phyloP scores from a whole-genome alignment of 1,139 yeast species.

The Nakaseomyces sp. region DNA sequence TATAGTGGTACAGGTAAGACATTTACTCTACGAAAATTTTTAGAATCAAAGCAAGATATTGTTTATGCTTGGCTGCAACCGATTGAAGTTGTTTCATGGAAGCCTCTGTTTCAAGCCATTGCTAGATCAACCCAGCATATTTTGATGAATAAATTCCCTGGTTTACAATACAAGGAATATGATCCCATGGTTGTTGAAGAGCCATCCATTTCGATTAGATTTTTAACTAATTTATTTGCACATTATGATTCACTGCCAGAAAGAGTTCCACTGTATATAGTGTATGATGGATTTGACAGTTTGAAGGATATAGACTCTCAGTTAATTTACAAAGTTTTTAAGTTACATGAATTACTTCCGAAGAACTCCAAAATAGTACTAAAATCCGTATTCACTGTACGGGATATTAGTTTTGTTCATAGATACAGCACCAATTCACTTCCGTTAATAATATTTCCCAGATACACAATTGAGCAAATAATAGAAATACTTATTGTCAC shows the following conservation, averaged over 20 bases:
- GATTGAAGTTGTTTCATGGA: conserved; percentile 28
- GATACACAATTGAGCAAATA: conserved; percentile 23
- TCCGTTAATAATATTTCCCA: conserved; percentile 28
- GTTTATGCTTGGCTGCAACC: conserved; percentile 21
- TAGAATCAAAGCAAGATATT: conserved; percentile 14
- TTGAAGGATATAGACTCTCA: conserved; percentile 28
- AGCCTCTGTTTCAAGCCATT: conserved; percentile 27
- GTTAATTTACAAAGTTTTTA: conserved; percentile 24
- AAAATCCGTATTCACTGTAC: conserved; percentile 22
- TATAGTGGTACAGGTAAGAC: conserved; percentile 27
- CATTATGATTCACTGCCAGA: conserved; percentile 13
- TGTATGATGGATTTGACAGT: conserved; percentile 28
- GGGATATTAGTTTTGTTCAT: conserved; percentile 20
- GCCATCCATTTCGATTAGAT: conserved; percentile 21
- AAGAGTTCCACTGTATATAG: conserved; percentile 15
- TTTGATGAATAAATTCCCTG: conserved; percentile 15
- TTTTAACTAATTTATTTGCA: conserved; percentile 16
- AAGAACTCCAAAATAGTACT: conserved; percentile 16
- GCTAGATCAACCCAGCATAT: conserved; percentile 20
- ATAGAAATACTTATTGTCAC: conserved; percentile 18
- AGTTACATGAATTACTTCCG: conserved; percentile 23
- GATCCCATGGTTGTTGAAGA: conserved; percentile 30
- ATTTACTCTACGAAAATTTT: conserved; percentile 15
- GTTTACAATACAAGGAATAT: conserved; percentile 11
- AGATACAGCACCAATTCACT: conserved; percentile 23